phyloP scores from a whole-genome alignment of 805 yeast genomes.

The Sporopachydermia quercuum region DNA sequence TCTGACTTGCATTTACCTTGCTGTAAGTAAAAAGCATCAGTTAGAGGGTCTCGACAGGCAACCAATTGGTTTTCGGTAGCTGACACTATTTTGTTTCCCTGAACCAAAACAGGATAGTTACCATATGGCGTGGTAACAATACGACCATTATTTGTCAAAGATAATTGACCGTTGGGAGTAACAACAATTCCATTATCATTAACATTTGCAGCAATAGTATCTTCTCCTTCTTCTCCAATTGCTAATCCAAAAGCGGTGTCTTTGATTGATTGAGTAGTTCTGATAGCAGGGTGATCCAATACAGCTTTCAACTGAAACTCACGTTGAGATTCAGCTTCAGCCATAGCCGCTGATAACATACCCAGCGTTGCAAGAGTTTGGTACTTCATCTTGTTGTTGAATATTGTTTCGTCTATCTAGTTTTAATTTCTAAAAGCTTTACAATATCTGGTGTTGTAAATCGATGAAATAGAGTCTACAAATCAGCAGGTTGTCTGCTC shows the following conservation, averaged over 20 bases:
- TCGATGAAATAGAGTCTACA: too few species aligned
- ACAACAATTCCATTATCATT: neutral
- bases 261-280: neutral
- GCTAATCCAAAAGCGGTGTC: neutral
- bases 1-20: neutral
- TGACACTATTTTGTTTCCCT: slow-evolving; percentile 17
- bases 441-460: too few species aligned
- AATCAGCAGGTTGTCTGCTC: too few species aligned
- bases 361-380: neutral
- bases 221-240: neutral
- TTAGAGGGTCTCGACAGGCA: neutral
- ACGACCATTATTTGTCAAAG: neutral
- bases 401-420: too few species aligned
- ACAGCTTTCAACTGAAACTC: neutral
- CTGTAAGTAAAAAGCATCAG: neutral
- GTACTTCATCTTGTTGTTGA: too few species aligned
- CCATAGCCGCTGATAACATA: neutral
- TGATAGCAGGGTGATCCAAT: neutral
- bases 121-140: neutral
- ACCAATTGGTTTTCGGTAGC: slow-evolving; percentile 15
- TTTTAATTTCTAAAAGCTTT: too few species aligned
- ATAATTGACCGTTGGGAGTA: neutral
- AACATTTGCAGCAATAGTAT: neutral
- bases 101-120: slow-evolving; percentile 15
- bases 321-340: neutral